phyloP scores from a whole-genome alignment of 192 early-diverging fungal genomes.

The Linderina pennispora region DNA sequence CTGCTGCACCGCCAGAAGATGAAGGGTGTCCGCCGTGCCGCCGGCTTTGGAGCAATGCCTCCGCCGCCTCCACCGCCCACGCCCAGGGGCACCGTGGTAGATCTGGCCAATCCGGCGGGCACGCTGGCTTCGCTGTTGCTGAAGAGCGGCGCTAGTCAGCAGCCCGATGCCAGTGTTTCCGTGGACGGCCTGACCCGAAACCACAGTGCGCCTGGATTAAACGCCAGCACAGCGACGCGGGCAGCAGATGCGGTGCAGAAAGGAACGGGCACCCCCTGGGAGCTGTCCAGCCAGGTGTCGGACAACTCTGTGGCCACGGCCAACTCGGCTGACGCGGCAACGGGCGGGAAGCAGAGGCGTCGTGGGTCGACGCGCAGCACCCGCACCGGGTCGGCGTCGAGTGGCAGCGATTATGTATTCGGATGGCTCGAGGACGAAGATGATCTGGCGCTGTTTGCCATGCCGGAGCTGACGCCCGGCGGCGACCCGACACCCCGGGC shows the following conservation, averaged over 20 bases:
- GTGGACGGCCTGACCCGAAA: too few relatives aligned
- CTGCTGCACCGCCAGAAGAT: constrained; percentile 13
- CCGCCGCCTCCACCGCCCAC: constrained; percentile 26
- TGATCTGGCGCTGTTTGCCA: constrained; percentile 38
- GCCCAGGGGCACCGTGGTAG: constrained; percentile 1
- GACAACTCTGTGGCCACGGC: constrained; percentile 5
- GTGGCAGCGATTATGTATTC: constrained; percentile 30
- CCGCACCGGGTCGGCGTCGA: not conserved
- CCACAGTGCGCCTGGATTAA: too few relatives aligned
- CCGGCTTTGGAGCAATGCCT: not conserved
- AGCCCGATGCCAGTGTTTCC: not conserved
- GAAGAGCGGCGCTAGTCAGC: not conserved
- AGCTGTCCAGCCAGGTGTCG: constrained; percentile 2
- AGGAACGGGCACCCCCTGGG: constrained; percentile 11
- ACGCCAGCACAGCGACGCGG: too few relatives aligned
- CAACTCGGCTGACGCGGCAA: not conserved
- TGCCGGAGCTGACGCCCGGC: constrained; percentile 15
- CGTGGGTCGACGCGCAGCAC: not conserved
- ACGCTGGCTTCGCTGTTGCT: not conserved
- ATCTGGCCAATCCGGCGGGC: not conserved
- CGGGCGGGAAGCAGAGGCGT: not conserved
- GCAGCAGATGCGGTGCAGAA: too few relatives aligned
- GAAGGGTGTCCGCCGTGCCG: constrained; percentile 3
- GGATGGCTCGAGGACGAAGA: constrained; percentile 44
- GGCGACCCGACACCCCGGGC: constrained; percentile 7